A percentile compares a stretch with the other conserved stretches of the same genome.
phyloP scores from a whole-genome alignment of 1,284 basidiomycete genomes.

The Xerocomus minutiporus region DNA sequence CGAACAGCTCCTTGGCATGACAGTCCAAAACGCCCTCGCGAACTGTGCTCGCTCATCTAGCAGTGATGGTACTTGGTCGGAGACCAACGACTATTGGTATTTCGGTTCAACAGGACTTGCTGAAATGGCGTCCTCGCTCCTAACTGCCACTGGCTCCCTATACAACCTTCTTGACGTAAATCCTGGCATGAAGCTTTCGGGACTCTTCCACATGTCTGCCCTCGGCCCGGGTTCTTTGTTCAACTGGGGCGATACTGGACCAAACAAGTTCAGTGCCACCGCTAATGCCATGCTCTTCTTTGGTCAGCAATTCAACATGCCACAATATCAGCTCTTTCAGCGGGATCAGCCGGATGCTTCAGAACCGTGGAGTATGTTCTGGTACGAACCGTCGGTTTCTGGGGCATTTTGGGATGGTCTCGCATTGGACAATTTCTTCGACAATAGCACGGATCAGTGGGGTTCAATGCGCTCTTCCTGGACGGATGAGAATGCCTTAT shows the following conservation, averaged over 20 bases:
- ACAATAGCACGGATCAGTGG: slow-evolving; percentile 73
- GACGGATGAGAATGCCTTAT: slow-evolving; percentile 84
- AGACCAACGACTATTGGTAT: slow-evolving; percentile 96
- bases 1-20: slow-evolving; percentile 59
- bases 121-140: slow-evolving; percentile 84
- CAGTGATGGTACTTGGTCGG: slow-evolving; percentile 89
- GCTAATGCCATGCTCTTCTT: slow-evolving; percentile 77
- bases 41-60: slow-evolving; percentile 73
- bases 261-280: slow-evolving; percentile 89
- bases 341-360: slow-evolving; percentile 86
- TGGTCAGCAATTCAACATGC: slow-evolving; percentile 60
- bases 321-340: slow-evolving; percentile 84
- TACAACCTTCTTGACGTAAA: slow-evolving; percentile 72
- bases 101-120: slow-evolving; percentile 91
- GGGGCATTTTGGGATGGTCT: slow-evolving; percentile 92
- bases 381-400: slow-evolving; percentile 81
- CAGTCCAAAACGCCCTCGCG: slow-evolving; percentile 69
- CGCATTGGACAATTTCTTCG: slow-evolving; percentile 80
- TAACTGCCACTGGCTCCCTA: slow-evolving; percentile 82
- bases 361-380: slow-evolving; percentile 97
- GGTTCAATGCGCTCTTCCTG: slow-evolving; percentile 88
- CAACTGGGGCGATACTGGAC: slow-evolving; percentile 90
- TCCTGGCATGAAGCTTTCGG: slow-evolving; percentile 70
- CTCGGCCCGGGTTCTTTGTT: slow-evolving; percentile 85
- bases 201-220: slow-evolving; percentile 88